Evolutionary conservation across 768 basidiomycete species (phyloP).

Genomic region (Suillus hirtellus): DNA sequence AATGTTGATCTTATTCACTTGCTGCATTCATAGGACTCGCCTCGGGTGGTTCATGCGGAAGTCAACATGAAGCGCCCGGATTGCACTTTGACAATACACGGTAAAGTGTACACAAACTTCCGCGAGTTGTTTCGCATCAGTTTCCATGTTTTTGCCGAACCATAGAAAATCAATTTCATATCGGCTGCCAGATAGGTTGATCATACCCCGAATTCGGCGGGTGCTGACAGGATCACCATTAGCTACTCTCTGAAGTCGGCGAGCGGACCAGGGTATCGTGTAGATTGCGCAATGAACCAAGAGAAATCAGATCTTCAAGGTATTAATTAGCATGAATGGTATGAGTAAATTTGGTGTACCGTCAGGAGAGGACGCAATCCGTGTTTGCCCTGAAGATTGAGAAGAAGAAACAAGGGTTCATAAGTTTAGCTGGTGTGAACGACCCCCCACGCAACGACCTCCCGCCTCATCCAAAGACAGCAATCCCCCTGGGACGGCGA

Average conservation of each 20-base stretch:
- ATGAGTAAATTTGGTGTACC: not conserved
- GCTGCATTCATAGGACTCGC: not conserved
- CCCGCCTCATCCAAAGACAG: conserved; percentile 8
- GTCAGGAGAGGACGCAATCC: not conserved
- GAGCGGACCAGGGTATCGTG: too few species aligned
- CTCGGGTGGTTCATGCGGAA: not conserved
- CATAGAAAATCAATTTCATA: not conserved
- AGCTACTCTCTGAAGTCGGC: too few species aligned
- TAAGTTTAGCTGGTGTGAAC: not conserved
- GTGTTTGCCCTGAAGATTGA: not conserved
- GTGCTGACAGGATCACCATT: not conserved
- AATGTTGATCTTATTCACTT: not conserved
- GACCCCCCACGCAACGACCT: conserved; percentile 3
- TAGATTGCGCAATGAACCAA: not conserved
- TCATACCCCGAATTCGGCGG: conserved; percentile 1
- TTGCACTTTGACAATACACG: too few species aligned
- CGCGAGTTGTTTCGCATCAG: not conserved
- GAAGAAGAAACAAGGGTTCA: not conserved
- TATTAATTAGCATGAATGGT: not conserved
- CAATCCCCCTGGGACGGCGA: conserved; percentile 7
- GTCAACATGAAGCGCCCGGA: not conserved
- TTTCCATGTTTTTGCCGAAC: not conserved
- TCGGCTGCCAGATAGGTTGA: not conserved
- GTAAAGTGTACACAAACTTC: not conserved
- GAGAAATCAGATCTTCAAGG: not conserved